Evolutionary conservation across 1,284 basidiomycete species (phyloP), one percentile per base, ranked within the genome.

Genomic region (Cryptococcus floricola): DNA sequence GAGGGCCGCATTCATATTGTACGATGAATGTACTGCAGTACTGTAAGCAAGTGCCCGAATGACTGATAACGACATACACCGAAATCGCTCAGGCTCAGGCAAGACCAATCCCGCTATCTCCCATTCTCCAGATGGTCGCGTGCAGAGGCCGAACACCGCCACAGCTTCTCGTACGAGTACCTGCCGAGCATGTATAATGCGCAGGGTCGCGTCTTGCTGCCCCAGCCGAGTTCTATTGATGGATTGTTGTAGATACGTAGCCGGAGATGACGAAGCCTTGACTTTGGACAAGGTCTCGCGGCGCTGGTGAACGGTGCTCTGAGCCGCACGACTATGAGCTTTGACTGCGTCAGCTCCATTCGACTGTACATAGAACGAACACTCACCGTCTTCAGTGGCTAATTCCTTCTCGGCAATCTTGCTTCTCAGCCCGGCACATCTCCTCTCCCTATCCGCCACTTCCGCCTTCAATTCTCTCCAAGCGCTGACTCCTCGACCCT

Each of bases 111-210:
- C 66, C 1, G 72, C 73, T 19, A 75, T 73, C 50, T 64, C 60
- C 72, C 70, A 71, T 2, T 60, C 66, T 8, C 53, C 51, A 6
- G n/a, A 34, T 16, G 39, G 4, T 6, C 56, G 53, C 39, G 62
- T 59, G 8, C 49, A 52, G 6, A 75, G 45, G 14, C 72, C 69
- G 56, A 75, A 73, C 1, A 74, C 65, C 5, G 57, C 57, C 38
- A 72, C 58, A 4, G 68, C 71, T 59, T 75, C 74, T 13, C 59
- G 56, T 1, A 71, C 64, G 4, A 75, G 56, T 1, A 75, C 71
- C 10, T 57, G 54, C 6, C 74, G 39, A 2, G 74, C 74, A 41
- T 70, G 65, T 3, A 67, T 54, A 2, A 75, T 61, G 1, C 66
- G 61, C 23, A 60, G 58, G 9, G 64, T 52, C 12, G 65, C 56